Base-by-base conservation (phyloP, 2,329 filamentous ascomycete species). In the Hysterium pulicare region DNA sequence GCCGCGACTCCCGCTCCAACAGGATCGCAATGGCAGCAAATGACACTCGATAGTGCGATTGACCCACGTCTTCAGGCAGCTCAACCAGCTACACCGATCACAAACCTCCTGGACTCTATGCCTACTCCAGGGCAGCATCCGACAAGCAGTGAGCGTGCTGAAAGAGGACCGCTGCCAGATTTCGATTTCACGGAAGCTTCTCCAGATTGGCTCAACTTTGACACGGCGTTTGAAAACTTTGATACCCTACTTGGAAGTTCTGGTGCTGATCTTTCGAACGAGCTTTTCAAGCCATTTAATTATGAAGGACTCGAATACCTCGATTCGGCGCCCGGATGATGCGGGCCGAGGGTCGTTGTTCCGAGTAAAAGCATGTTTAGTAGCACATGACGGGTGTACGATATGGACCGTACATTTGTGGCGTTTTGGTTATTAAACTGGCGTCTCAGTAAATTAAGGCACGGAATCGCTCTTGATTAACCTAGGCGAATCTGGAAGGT, bases 171-270 rank as follows among this genome's bases (percentile, higher is more conserved):
- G 15, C 47, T 55, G 2, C 47, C 50, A 2, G 52, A 50, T 13
- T 62, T 61, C 28, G 57, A 59, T 5, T 61, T 65, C 40, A 52
- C 55, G n/a, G 63, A 65, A 23, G 52, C 60, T 23, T 62, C 56
- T 1, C 61, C 64, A 0, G 64, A 67, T 31, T 69, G 66, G 66
- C 33, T 69, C 22, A 67, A 67, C 24, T 67, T 68, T 33, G 64
- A 68, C 19, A 54, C 56, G 2, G 66, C 66, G 5, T 69, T 69
- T 48, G 64, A 69, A 51, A 67, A 68, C 26, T 66, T 69, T 38
- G 64, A 68, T 41, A 58, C 61, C 3, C 47, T 69, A 21, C 28
- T 69, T 9, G 64, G 65, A 17, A 67, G 65, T 43, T 58, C 55
- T 0, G 64, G 64, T 4, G 64, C 65, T 8, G 65, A 68, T 48